Percentiles rank a stretch among this genome's conserved stretches.
Evolutionary conservation across 1,284 basidiomycete genomes (phyloP).

Genomic region (Trichosporon inkin): DNA sequence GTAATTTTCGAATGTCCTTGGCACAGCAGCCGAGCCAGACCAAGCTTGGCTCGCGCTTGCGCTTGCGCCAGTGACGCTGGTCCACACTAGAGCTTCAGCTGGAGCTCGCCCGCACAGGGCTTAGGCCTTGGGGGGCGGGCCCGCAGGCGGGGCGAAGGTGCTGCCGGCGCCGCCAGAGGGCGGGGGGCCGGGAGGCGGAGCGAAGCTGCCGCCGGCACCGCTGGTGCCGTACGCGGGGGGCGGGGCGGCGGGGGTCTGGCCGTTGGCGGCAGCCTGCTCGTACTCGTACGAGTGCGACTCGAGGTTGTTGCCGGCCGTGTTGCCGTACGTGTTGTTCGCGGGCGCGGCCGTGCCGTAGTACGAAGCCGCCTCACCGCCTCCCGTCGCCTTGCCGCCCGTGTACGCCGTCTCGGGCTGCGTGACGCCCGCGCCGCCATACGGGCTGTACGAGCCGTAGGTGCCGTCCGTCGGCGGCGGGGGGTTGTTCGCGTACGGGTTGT

Average conservation of each 20-base stretch:
- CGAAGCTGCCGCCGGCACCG: slow-evolving; percentile 19
- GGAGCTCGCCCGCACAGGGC: not conserved
- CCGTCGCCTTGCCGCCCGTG: not conserved
- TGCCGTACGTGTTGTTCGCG: not conserved
- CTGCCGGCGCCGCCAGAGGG: slow-evolving; percentile 21
- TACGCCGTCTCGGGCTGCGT: slow-evolving; percentile 2
- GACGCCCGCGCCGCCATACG: not conserved
- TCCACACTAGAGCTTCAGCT: no score
- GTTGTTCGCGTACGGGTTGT: slow-evolving; percentile 6
- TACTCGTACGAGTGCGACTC: slow-evolving; percentile 39
- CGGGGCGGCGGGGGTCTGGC: not conserved
- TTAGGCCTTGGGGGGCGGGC: slow-evolving; percentile 18
- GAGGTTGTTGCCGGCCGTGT: not conserved
- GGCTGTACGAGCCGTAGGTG: slow-evolving; percentile 3
- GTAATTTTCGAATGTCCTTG: no score
- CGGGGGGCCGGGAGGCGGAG: slow-evolving; percentile 35
- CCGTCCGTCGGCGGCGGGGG: slow-evolving; percentile 3
- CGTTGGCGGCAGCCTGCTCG: slow-evolving; percentile 40
- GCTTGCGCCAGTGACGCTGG: no score
- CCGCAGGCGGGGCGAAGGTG: slow-evolving; percentile 11
- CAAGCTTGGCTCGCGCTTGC: not conserved
- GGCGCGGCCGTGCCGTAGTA: not conserved
- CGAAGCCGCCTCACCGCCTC: not conserved
- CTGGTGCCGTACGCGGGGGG: slow-evolving; percentile 11
- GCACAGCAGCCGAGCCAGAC: no score